A percentile compares a stretch with the other conserved stretches of the same genome.
Conservation (phyloP, 2,329 filamentous ascomycete genomes). For the Penicillium sp. region DNA sequence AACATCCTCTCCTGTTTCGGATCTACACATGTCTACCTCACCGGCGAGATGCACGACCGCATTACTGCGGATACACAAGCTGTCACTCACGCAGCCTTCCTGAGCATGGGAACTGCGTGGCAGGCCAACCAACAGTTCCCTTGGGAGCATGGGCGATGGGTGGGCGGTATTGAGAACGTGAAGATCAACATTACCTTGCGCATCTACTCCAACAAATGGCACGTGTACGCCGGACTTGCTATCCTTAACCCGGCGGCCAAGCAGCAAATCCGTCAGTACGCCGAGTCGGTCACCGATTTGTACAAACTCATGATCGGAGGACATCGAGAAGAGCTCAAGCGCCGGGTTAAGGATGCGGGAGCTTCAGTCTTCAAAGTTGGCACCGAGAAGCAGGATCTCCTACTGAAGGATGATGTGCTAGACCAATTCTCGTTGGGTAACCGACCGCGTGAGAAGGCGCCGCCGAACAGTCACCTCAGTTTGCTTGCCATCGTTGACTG, state of each 20-base stretch:
- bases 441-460: conserved; percentile 65
- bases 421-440: conserved; percentile 85
- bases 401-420: conserved; percentile 77
- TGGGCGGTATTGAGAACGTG: conserved; percentile 97
- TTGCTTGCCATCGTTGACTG: conserved; percentile 97
- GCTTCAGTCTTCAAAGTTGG: conserved; percentile 64
- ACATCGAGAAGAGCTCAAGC: conserved; percentile 70
- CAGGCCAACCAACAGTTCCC: conserved; percentile 93
- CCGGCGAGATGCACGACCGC: conserved; percentile 84
- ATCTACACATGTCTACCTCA: conserved; percentile 85
- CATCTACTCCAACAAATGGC: conserved; percentile 99
- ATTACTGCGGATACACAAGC: conserved; percentile 99
- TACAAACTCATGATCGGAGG: conserved; percentile 97
- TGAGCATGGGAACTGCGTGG: conserved; percentile 98
- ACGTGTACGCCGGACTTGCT: conserved; percentile 95
- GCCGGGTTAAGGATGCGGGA: conserved; percentile 77
- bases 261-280: conserved; percentile 92
- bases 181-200: conserved; percentile 98
- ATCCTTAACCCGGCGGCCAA: conserved; percentile 94
- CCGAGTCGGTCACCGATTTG: conserved; percentile 84
- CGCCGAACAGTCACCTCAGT: conserved; percentile 85
- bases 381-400: conserved; percentile 61
- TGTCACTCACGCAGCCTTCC: conserved; percentile 94
- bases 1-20: conserved; percentile 77
- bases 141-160: conserved; percentile 93